phyloP scores from a whole-genome alignment of 805 yeast species.

The Lachancea cidri region DNA sequence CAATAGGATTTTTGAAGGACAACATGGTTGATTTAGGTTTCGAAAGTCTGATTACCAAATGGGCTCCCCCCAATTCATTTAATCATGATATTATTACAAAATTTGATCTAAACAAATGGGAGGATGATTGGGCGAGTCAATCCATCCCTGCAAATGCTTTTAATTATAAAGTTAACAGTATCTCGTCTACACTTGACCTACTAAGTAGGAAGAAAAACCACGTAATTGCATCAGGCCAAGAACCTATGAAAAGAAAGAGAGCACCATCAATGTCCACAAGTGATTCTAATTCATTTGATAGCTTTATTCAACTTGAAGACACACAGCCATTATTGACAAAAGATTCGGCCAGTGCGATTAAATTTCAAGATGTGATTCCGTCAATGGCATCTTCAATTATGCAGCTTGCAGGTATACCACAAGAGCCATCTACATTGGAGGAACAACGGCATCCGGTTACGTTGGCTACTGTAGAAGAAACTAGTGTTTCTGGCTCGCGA shows the following conservation, averaged over 20 bases:
- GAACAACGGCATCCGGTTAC: too few species aligned
- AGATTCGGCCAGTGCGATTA: too few species aligned
- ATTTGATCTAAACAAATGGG: constrained; percentile 14
- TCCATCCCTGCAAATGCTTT: neutral
- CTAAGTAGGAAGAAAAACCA: neutral
- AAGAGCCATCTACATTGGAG: too few species aligned
- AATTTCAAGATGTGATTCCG: too few species aligned
- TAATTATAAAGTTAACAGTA: neutral
- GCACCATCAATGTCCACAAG: neutral
- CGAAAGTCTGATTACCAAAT: constrained; percentile 19
- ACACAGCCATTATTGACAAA: too few species aligned
- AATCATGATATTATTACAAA: constrained; percentile 20
- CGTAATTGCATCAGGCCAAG: neutral
- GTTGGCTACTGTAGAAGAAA: too few species aligned
- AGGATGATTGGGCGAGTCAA: neutral
- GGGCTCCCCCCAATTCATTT: constrained; percentile 33
- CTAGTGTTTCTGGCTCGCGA: too few species aligned
- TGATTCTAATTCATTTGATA: neutral
- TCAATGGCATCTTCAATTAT: too few species aligned
- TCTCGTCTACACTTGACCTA: neutral
- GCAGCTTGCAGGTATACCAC: too few species aligned
- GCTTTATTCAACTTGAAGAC: neutral
- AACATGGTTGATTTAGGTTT: constrained; percentile 24
- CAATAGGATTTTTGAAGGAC: constrained; percentile 28
- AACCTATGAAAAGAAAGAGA: neutral